Evolutionary conservation across 2,329 filamentous ascomycete genomes (phyloP).

Genomic region (Colletotrichum theobromicola): DNA sequence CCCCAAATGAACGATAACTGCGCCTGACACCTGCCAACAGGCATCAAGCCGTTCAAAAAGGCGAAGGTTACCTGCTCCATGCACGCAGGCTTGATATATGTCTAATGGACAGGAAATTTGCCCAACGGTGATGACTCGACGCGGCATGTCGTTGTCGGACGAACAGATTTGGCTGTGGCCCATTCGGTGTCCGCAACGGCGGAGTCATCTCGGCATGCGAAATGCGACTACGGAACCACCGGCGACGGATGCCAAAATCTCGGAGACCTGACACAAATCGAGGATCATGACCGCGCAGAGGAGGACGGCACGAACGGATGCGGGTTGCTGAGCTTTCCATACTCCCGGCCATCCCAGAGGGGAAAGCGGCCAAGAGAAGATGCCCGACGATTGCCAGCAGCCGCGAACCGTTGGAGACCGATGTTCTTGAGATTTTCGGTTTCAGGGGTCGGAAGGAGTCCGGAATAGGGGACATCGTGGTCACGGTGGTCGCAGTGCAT

Average conservation of each 20-base stretch:
- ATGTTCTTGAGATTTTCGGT: background rate
- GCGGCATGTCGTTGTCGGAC: background rate
- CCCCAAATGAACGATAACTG: background rate
- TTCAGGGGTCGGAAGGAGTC: slow-evolving; percentile 13
- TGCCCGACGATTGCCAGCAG: background rate
- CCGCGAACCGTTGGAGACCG: background rate
- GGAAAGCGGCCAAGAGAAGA: background rate
- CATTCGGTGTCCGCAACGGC: slow-evolving; percentile 5
- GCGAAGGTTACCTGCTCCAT: background rate
- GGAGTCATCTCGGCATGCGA: background rate
- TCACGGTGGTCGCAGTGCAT: background rate
- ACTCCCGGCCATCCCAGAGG: background rate
- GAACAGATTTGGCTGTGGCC: background rate
- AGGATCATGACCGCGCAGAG: background rate
- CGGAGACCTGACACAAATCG: background rate
- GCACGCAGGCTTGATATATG: background rate
- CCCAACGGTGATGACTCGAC: background rate
- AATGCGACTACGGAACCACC: background rate
- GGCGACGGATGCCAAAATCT: background rate
- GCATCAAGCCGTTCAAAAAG: background rate
- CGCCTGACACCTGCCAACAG: background rate
- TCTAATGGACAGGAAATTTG: background rate
- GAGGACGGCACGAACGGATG: background rate
- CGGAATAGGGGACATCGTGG: slow-evolving; percentile 6
- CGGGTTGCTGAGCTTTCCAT: slow-evolving; percentile 1